Percentiles rank a stretch among this genome's conserved stretches.
Evolutionary conservation across 208 protist species (phyloP).

Genomic region (Trypanosoma theileri): DNA sequence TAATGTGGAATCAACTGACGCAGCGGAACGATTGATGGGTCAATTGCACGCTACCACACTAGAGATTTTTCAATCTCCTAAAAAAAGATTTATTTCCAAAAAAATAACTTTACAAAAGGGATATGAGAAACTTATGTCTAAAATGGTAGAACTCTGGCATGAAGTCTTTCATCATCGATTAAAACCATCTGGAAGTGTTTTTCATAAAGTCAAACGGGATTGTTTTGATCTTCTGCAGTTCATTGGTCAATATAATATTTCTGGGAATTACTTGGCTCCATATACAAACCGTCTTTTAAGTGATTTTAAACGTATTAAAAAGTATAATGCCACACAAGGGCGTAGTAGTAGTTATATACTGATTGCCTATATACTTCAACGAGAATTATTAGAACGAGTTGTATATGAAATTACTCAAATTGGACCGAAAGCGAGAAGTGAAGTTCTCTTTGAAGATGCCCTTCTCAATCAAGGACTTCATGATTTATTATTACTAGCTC

Average conservation of each 20-base stretch:
- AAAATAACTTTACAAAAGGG: not conserved
- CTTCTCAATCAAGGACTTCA: slow-evolving; percentile 17
- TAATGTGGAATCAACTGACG: slow-evolving; percentile 1
- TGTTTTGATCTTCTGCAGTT: slow-evolving; percentile 34
- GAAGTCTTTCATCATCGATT: slow-evolving; percentile 34
- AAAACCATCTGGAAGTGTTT: slow-evolving; percentile 27
- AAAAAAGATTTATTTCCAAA: not conserved
- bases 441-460: slow-evolving; percentile 30
- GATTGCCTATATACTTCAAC: slow-evolving; percentile 32
- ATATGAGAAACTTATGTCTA: slow-evolving; percentile 3
- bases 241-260: slow-evolving; percentile 27
- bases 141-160: slow-evolving; percentile 34
- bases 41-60: slow-evolving; percentile 4
- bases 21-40: slow-evolving; percentile 7
- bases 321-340: slow-evolving; percentile 20
- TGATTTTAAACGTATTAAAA: slow-evolving; percentile 34
- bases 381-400: slow-evolving; percentile 30
- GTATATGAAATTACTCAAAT: slow-evolving; percentile 29
- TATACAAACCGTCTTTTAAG: slow-evolving; percentile 39
- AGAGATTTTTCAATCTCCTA: not conserved
- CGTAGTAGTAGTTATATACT: slow-evolving; percentile 24
- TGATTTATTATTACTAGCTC: slow-evolving; percentile 25
- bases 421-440: slow-evolving; percentile 10
- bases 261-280: slow-evolving; percentile 28
- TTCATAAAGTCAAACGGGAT: slow-evolving; percentile 27